phyloP scores from a whole-genome alignment of 78 protist species.

The Monosiga brevicollis region DNA sequence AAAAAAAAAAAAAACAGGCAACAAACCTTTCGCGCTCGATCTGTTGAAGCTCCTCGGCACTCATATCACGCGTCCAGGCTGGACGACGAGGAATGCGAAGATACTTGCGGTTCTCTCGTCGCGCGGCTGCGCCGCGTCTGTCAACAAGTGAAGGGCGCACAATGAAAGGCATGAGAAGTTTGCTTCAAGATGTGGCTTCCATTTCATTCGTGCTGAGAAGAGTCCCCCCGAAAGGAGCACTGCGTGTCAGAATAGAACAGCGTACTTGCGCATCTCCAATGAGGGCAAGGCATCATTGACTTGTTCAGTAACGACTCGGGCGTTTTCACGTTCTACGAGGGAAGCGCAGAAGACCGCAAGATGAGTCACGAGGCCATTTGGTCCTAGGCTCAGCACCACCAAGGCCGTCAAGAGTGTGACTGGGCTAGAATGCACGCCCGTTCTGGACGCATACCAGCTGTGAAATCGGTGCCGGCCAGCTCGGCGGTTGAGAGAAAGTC shows the following conservation, averaged over 20 bases:
- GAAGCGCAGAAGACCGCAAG: background rate
- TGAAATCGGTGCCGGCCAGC: slow-evolving; percentile 26
- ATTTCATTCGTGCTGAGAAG: too few species aligned
- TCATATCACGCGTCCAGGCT: slow-evolving; percentile 48
- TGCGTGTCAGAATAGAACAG: too few species aligned
- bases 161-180: background rate
- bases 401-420: background rate
- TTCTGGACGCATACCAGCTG: background rate
- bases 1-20: too few species aligned
- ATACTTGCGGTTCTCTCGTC: background rate
- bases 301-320: too few species aligned
- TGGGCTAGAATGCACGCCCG: background rate
- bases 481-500: slow-evolving; percentile 23
- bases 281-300: too few species aligned
- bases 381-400: background rate
- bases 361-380: background rate
- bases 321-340: too few species aligned
- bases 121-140: background rate
- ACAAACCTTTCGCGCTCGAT: slow-evolving; percentile 35
- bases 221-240: too few species aligned
- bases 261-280: too few species aligned
- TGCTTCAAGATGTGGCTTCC: background rate
- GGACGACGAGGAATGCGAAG: slow-evolving; percentile 80
- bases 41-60: slow-evolving; percentile 48
- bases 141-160: background rate